Evolutionary conservation across 2,329 filamentous ascomycete genomes (phyloP), one percentile per base, ranked within the genome.

Genomic region (Dactylellina parvicollis): DNA sequence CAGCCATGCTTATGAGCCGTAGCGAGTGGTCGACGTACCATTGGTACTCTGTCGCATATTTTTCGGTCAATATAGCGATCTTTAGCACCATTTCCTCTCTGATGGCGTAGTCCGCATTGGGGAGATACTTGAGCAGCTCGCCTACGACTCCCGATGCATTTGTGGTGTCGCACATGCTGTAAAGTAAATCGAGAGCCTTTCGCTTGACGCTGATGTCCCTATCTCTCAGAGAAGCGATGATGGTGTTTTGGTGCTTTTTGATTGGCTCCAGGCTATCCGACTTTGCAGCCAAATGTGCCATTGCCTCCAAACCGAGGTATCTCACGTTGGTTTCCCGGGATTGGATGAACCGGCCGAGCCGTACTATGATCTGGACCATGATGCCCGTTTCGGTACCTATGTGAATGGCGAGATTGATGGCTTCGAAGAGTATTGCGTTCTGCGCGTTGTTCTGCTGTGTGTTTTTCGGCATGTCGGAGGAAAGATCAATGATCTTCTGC

Each of bases 1-100:
- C 95, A 2, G 96, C 95, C 88, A 98, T 93, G 69, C 94, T 92
- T 70, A 99, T 93, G 57, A 99, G 86, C 64, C 94, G 89, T 76
- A 99, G 85, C 9, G 95, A 96, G 77, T 98, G 97, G 80, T 99
- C 94, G 75, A 99, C 96, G 81, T 99, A 99, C 95, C 95, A 99
- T 83, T 98, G 94, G 18, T 96, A 92, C 79, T 99, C 95, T 0
- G 93, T 97, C 22, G 95, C 95, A 80, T 99, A 99, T 80, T 98
- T 98, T 80, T 99, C 95, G 0, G 96, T 98, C 76, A 99, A 82
- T 79, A 99, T 99, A 57, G 95, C 95, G 81, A 99, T 96, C 83
- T 99, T 99, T 75, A 99, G 85, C 2, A 98, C 95, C 95, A 99
- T 99, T 81, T 99, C 95, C 82, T 99, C 96, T 75, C 96, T 88